Base-by-base conservation (phyloP, 768 basidiomycete genomes). In the Kondoa malvinella region DNA sequence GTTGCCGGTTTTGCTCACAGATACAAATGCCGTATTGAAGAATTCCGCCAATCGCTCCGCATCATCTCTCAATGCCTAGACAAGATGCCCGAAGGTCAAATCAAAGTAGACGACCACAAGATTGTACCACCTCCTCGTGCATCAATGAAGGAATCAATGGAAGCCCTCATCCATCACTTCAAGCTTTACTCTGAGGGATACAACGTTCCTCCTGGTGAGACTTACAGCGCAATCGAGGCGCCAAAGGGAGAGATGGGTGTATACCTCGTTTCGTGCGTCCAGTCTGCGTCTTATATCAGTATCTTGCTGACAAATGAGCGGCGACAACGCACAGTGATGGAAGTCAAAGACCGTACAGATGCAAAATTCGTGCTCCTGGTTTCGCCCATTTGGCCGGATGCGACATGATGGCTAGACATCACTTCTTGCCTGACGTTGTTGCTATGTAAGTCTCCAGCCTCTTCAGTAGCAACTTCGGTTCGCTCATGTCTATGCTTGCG, bases 201-300 rank as follows among this genome's bases (percentile, higher is more conserved):
- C 80, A 88, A 89, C 29, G 94, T 97, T 30, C 95, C 95, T 21
- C 88, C 89, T 21, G 88, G 88, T 26, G 64, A 62, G 67, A 66
- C 40, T 58, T 97, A 99, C 81, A 85, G 84, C 63, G 94, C 94
- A 1, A 96, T 97, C 72, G 95, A 99, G 79, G 94, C 94, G 4
- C 94, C 94, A 58, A 97, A 99, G 79, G 91, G 91, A 69, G 92
- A 97, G 80, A 96, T 96, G 92, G 94, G 82, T 72, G 94, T 99
- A 59, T 99, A 92, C 80, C 85, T 99, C 64, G 91, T 99, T 70
- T 95, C 92, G 84, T 59, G 12, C 25, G 58, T 59, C 25, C 15
- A 25, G 14, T 59, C 25, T 29, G 4, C 58, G 21, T 25, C 27
- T 50, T 50, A 29, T 25, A 31, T 59, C 14, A 14, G 12, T 25